Conservation (phyloP, 805 yeast species). For the Ogataea parapolymorpha region DNA sequence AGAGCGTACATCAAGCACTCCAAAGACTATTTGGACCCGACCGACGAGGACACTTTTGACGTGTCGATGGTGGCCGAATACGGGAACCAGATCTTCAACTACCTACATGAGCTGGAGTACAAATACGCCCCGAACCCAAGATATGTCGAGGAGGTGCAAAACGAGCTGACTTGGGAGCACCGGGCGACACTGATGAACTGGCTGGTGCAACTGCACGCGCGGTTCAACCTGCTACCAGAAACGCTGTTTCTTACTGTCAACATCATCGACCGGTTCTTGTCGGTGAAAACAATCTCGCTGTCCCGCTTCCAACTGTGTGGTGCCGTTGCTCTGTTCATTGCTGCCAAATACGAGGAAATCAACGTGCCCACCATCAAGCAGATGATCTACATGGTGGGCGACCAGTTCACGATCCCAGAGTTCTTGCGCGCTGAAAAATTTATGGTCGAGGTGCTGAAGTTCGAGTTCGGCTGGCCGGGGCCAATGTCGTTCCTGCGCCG, state of each 20-base stretch:
- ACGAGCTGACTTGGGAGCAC: constrained; percentile 70
- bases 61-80: constrained; percentile 92
- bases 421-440: constrained; percentile 79
- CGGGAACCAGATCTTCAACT: constrained; percentile 80
- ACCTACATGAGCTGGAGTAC: constrained; percentile 67
- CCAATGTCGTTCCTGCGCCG: constrained; percentile 88
- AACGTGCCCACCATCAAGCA: constrained; percentile 82
- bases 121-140: constrained; percentile 68
- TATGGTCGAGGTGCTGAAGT: constrained; percentile 66
- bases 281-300: constrained; percentile 67
- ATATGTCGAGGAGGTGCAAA: constrained; percentile 73
- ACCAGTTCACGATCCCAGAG: constrained; percentile 71
- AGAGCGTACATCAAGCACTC: constrained; percentile 51
- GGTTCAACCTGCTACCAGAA: constrained; percentile 81
- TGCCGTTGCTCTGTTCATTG: constrained; percentile 81
- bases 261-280: constrained; percentile 80
- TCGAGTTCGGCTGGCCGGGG: constrained; percentile 79
- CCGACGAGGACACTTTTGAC: constrained; percentile 82
- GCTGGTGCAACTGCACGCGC: constrained; percentile 82
- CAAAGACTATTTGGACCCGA: constrained; percentile 54
- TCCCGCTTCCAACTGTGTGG: constrained; percentile 92
- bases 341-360: constrained; percentile 94
- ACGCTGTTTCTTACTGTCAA: constrained; percentile 79
- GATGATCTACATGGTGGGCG: constrained; percentile 82
- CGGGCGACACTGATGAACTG: constrained; percentile 84